These are phyloP conservation scores for Dendrobium catenatum DNA, from an alignment of 106 monocot species.

Conservation along the genomic window DNA sequence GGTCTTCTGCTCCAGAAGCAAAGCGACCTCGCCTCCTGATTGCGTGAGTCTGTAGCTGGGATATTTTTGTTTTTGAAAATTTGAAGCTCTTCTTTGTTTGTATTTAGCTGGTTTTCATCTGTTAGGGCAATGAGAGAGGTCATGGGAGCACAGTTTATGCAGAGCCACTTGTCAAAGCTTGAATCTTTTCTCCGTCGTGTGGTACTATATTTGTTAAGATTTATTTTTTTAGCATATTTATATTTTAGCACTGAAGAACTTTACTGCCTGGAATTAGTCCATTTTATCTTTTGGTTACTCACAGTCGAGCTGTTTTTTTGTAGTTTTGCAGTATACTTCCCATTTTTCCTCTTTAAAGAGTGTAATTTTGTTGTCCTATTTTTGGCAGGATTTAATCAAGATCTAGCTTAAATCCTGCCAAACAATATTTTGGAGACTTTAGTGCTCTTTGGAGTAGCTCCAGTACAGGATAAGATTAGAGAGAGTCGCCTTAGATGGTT, in stretches of 20 bases:
- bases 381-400: too few species aligned
- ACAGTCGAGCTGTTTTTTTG: not conserved
- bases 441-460: too few species aligned
- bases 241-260: not conserved
- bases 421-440: too few species aligned
- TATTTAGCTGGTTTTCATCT: conserved; percentile 7
- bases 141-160: conserved; percentile 44
- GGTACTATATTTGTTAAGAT: conserved; percentile 16
- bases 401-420: too few species aligned
- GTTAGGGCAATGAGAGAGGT: conserved; percentile 45
- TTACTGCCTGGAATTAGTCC: not conserved
- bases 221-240: not conserved
- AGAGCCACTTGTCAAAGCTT: conserved; percentile 45
- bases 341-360: not conserved
- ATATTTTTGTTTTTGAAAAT: not conserved
- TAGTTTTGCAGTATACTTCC: not conserved
- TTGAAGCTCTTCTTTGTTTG: not conserved
- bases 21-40: conserved; percentile 33
- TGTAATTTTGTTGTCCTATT: too few species aligned
- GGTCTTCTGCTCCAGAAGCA: conserved; percentile 12
- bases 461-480: too few species aligned
- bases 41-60: conserved; percentile 27
- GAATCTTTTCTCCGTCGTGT: conserved; percentile 69
- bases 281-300: not conserved
- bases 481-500: too few species aligned